These are phyloP conservation scores for Aspergillus quadrilineatus DNA, from an alignment of 2,329 filamentous ascomycete genomes.

Conservation along the genomic window DNA sequence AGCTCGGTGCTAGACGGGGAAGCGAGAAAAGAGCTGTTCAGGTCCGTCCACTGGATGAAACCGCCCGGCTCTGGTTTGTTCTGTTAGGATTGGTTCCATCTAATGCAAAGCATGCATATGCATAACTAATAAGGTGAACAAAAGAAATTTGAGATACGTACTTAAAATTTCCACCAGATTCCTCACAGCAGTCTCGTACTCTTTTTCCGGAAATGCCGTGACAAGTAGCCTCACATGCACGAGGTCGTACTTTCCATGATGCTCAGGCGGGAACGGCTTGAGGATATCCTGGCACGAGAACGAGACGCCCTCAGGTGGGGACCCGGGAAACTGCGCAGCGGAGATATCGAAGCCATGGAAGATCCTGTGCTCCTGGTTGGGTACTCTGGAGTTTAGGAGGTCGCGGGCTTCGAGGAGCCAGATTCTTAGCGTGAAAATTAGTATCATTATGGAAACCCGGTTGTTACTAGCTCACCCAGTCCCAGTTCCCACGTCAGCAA, in stretches of 20 bases:
- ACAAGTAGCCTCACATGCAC: constrained; percentile 6
- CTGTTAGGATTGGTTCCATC: background rate
- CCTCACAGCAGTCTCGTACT: background rate
- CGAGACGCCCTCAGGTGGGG: background rate
- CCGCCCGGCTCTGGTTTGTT: constrained; percentile 1
- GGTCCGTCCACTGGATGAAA: constrained; percentile 4
- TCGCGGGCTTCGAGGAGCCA: constrained; percentile 1
- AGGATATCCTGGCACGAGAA: constrained; percentile 4
- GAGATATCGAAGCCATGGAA: constrained; percentile 10
- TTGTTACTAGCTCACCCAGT: background rate
- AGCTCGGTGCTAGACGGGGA: background rate
- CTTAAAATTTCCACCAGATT: background rate
- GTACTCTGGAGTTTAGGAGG: background rate
- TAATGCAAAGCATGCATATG: background rate
- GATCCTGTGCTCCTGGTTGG: background rate
- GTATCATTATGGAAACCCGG: background rate
- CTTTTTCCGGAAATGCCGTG: background rate
- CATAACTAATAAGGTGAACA: too few species aligned
- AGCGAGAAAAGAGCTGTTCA: background rate
- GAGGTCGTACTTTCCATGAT: background rate
- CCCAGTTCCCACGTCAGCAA: constrained; percentile 8
- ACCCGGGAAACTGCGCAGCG: background rate
- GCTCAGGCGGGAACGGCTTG: background rate
- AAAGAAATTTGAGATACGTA: background rate
- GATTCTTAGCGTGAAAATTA: background rate